phyloP scores from a whole-genome alignment of 768 basidiomycete species.

The Dacryopinax spathularia region DNA sequence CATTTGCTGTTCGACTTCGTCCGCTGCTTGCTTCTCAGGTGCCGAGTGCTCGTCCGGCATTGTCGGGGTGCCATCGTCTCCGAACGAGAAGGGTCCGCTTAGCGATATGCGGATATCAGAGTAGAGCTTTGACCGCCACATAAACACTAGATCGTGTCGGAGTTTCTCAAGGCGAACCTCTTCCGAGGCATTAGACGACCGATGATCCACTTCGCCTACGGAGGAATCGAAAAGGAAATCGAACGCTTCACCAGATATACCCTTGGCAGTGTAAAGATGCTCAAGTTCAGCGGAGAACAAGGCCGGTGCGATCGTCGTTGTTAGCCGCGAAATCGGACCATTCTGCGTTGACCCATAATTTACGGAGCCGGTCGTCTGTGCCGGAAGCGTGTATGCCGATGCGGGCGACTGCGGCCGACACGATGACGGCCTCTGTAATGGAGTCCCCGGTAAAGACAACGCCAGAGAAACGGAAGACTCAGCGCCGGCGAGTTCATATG shows the following conservation, averaged over 20 bases:
- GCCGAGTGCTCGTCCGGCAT: slow-evolving; percentile 20
- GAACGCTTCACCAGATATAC: slow-evolving; percentile 65
- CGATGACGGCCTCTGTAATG: neutral
- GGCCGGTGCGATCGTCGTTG: slow-evolving; percentile 55
- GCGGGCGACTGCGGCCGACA: neutral
- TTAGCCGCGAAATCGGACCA: slow-evolving; percentile 38
- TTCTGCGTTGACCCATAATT: slow-evolving; percentile 9
- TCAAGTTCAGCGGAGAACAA: slow-evolving; percentile 85
- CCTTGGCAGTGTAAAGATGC: slow-evolving; percentile 86
- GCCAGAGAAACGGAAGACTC: slow-evolving; percentile 28
- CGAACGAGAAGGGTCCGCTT: slow-evolving; percentile 44
- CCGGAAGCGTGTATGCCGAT: neutral
- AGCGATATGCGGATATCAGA: slow-evolving; percentile 79
- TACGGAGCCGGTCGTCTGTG: neutral
- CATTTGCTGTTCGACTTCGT: slow-evolving; percentile 51
- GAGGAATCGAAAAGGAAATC: slow-evolving; percentile 67
- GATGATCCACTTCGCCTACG: slow-evolving; percentile 28
- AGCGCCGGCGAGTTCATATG: slow-evolving; percentile 17
- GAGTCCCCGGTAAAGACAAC: slow-evolving; percentile 22
- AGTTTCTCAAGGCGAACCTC: slow-evolving; percentile 65
- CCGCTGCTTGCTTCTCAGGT: slow-evolving; percentile 15
- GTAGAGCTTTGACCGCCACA: slow-evolving; percentile 91
- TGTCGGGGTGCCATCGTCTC: slow-evolving; percentile 12
- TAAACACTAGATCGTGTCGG: slow-evolving; percentile 84
- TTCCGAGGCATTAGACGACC: slow-evolving; percentile 26